Evolutionary conservation across 352 stramenopile species (phyloP).

Genomic region (Globisporangium spinosum): DNA sequence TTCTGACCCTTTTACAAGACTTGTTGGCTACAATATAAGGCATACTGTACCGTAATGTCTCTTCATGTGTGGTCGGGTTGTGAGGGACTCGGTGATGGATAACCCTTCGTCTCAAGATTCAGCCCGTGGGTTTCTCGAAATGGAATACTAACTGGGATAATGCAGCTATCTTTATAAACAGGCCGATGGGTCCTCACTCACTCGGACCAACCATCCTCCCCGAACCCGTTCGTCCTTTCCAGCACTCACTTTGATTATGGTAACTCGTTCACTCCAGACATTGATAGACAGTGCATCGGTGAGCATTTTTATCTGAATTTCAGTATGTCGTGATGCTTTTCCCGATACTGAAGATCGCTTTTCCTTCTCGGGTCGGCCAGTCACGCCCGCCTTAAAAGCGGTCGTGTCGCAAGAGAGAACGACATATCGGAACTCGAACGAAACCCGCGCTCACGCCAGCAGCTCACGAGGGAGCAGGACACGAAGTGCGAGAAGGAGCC

Average conservation of each 20-base stretch:
- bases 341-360: not conserved
- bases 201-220: too few relatives aligned
- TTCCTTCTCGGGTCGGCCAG: not conserved
- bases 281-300: not conserved
- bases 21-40: not conserved
- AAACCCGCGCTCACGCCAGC: not conserved
- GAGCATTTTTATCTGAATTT: not conserved
- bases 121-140: not conserved
- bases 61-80: not conserved
- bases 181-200: too few relatives aligned
- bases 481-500: not conserved
- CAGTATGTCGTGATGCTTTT: not conserved
- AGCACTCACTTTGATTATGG: not conserved
- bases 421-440: not conserved
- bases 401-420: constrained; percentile 2
- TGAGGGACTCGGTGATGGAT: constrained; percentile 1
- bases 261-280: not conserved
- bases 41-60: too few relatives aligned
- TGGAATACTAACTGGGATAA: not conserved
- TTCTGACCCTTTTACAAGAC: not conserved
- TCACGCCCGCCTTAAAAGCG: not conserved
- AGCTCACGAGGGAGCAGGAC: not conserved
- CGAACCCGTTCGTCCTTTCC: too few relatives aligned
- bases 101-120: not conserved
- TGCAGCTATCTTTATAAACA: not conserved